These are phyloP conservation scores for Nemania sp. DNA, from an alignment of 2,329 filamentous ascomycete species.

Conservation along the genomic window DNA sequence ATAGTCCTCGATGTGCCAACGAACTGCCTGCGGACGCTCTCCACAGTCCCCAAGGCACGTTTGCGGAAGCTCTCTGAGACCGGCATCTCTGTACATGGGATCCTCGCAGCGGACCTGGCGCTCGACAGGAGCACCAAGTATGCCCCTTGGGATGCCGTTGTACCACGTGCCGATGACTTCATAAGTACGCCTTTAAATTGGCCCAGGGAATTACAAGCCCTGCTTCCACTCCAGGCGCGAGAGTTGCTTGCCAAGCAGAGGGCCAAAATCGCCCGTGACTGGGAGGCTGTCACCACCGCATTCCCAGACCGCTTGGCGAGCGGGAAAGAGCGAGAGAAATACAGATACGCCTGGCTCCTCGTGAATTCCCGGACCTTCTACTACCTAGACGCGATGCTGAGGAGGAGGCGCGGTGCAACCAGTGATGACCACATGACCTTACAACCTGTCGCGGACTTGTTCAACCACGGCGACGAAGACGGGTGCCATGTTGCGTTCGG, in stretches of 20 bases:
- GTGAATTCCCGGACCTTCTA: slow-evolving; percentile 68
- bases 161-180: slow-evolving; percentile 67
- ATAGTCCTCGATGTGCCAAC: slow-evolving; percentile 67
- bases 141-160: slow-evolving; percentile 65
- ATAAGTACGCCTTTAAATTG: slow-evolving; percentile 53
- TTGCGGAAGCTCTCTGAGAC: slow-evolving; percentile 51
- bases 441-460: slow-evolving; percentile 73
- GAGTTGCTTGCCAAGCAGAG: slow-evolving; percentile 59
- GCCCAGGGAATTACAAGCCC: slow-evolving; percentile 48
- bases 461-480: slow-evolving; percentile 59
- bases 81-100: slow-evolving; percentile 66
- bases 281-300: slow-evolving; percentile 46
- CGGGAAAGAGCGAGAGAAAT: slow-evolving; percentile 33
- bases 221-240: slow-evolving; percentile 50
- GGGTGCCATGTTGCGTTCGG: slow-evolving; percentile 58
- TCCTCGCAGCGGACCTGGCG: slow-evolving; percentile 70
- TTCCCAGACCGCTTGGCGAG: slow-evolving; percentile 40
- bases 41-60: slow-evolving; percentile 60
- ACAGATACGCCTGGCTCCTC: slow-evolving; percentile 60
- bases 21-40: slow-evolving; percentile 64
- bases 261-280: slow-evolving; percentile 54
- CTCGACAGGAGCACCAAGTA: slow-evolving; percentile 54
- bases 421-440: slow-evolving; percentile 66
- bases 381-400: slow-evolving; percentile 52
- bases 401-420: slow-evolving; percentile 39